A percentile compares a stretch with the other conserved stretches of the same genome.
These are phyloP conservation scores for Ammopiptanthus mongolicus DNA, from an alignment of 306 rosid species.

Conservation along the genomic window DNA sequence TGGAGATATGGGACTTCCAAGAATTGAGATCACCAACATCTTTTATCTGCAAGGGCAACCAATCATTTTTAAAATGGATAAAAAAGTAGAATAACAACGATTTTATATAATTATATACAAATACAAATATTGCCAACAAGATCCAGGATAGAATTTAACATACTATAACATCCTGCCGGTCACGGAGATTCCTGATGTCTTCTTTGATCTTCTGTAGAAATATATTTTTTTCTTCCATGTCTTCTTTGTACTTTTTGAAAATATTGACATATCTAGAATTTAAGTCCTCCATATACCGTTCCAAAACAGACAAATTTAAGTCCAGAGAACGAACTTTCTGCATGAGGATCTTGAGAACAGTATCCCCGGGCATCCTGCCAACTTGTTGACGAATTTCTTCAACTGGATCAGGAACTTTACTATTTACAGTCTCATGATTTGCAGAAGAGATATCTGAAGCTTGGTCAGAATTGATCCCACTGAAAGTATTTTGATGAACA, in stretches of 20 bases:
- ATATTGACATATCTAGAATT: constrained; percentile 68
- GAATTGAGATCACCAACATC: constrained; percentile 53
- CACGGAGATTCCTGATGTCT: constrained; percentile 51
- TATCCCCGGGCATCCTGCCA: constrained; percentile 97
- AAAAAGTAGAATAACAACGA: neutral
- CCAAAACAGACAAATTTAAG: constrained; percentile 72
- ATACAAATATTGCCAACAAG: neutral
- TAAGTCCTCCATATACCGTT: constrained; percentile 75
- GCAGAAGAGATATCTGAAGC: constrained; percentile 34
- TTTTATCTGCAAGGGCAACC: constrained; percentile 51
- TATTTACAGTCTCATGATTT: constrained; percentile 44
- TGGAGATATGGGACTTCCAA: constrained; percentile 71
- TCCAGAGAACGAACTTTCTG: constrained; percentile 93
- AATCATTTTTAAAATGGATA: constrained; percentile 12
- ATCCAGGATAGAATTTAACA: constrained; percentile 32
- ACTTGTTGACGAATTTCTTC: constrained; percentile 74
- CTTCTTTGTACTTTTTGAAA: constrained; percentile 65
- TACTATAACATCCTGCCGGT: constrained; percentile 55
- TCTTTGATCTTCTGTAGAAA: constrained; percentile 61
- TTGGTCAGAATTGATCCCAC: constrained; percentile 34
- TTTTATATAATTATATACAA: neutral
- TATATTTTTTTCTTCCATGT: constrained; percentile 48
- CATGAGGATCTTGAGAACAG: constrained; percentile 88
- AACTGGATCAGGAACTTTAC: constrained; percentile 53
- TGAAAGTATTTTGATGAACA: constrained; percentile 15